These are phyloP conservation scores for Chaetoscypha palmicola DNA, from an alignment of 2,329 filamentous ascomycete species.

Conservation along the genomic window DNA sequence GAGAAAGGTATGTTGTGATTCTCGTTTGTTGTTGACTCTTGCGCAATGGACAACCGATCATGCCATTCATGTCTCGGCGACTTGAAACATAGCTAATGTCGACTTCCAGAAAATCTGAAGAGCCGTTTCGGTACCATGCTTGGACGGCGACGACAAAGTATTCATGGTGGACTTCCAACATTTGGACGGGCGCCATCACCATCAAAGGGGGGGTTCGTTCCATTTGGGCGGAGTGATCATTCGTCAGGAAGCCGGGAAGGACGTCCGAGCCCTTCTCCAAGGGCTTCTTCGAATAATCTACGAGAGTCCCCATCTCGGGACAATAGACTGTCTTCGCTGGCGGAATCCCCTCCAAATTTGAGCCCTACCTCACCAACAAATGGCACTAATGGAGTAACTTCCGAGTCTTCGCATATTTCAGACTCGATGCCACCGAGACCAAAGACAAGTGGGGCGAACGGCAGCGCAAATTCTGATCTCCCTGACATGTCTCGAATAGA, in stretches of 20 bases:
- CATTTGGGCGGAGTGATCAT: constrained; percentile 49
- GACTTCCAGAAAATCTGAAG: constrained; percentile 43
- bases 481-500: constrained; percentile 45
- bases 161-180: constrained; percentile 45
- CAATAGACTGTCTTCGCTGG: constrained; percentile 48
- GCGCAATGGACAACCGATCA: too few species aligned
- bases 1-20: constrained; percentile 11
- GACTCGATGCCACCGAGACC: constrained; percentile 30
- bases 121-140: constrained; percentile 65
- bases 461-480: constrained; percentile 32
- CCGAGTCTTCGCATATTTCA: constrained; percentile 31
- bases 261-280: constrained; percentile 40
- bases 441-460: constrained; percentile 40
- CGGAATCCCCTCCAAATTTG: constrained; percentile 44
- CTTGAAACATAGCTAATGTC: too few species aligned
- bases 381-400: constrained; percentile 21
- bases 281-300: constrained; percentile 53
- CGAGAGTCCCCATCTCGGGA: constrained; percentile 38
- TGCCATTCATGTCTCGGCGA: too few species aligned
- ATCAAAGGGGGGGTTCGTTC: constrained; percentile 41
- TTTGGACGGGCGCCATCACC: constrained; percentile 47
- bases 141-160: constrained; percentile 57
- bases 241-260: constrained; percentile 55
- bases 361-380: constrained; percentile 22
- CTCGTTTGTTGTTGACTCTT: too few species aligned